Evolutionary conservation across 2,329 filamentous ascomycete species (phyloP), one percentile per base, ranked within the genome.

Genomic region (Keithomyces neogunnii): DNA sequence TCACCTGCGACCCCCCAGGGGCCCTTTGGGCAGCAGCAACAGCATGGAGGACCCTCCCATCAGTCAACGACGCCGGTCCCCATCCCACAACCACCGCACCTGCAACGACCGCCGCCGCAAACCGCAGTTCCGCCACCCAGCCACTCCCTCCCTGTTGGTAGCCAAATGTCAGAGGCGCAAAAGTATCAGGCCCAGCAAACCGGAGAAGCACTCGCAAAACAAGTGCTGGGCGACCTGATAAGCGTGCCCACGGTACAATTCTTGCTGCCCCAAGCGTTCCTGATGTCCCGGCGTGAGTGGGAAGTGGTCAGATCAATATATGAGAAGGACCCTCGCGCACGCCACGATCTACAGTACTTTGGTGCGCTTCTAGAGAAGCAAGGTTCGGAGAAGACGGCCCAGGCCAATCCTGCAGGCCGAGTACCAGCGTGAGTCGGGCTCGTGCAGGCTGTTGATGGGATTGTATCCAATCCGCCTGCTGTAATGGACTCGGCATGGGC

Each of bases 261-360:
- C 59, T 70, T 91, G 4, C 72, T 89, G 44, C 80, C 82, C 4
- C 83, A 88, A 56, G 85, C 84, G 1, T 81, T 77, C 26, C 77
- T 79, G 47, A 88, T 87, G 74, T 76, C 83, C 45, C 74, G 80
- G n/a, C 71, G 78, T 13, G 88, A 95, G 62, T 85, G 93, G 78
- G 75, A 80, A 51, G 81, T 93, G 31, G 80, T 96, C 55, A 76
- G 79, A 48, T 75, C 78, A 39, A 84, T 92, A 11, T 75, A 89
- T 29, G 77, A 83, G 47, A 73, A 76, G 9, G 83, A 89, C 50
- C 81, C 82, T 0, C 77, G 76, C 28, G 81, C 88, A 0, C 75
- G 81, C 28, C 77, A 82, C 2, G 82, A 90, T 60, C 65, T 85
- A 19, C 69, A 74, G 48, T 72, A 80, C 49, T 69, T 85, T 3